These are phyloP conservation scores for Phlebiopsis gigantea DNA, from an alignment of 768 basidiomycete genomes.

Conservation along the genomic window DNA sequence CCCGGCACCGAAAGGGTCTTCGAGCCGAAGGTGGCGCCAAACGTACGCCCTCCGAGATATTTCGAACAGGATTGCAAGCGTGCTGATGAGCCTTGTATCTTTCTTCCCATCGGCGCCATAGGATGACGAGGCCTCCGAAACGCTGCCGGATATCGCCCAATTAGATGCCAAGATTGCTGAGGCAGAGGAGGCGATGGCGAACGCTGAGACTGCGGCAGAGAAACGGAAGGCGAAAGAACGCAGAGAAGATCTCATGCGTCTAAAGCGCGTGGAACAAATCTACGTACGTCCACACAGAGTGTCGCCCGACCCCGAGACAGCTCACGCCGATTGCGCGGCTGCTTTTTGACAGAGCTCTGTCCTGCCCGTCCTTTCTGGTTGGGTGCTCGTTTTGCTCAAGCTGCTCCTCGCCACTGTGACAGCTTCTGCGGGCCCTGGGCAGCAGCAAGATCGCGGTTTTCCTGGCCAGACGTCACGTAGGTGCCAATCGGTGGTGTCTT, in stretches of 20 bases:
- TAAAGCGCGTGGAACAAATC: slow-evolving; percentile 87
- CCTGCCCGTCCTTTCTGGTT: slow-evolving; percentile 78
- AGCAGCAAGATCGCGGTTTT: slow-evolving; percentile 65
- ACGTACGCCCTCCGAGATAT: slow-evolving; percentile 32
- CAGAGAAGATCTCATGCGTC: slow-evolving; percentile 76
- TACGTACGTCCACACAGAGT: slow-evolving; percentile 53
- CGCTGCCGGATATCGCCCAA: slow-evolving; percentile 66
- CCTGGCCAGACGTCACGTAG: slow-evolving; percentile 66
- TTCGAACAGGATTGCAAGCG: slow-evolving; percentile 10
- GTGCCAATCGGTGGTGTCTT: slow-evolving; percentile 13
- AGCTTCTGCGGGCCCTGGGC: slow-evolving; percentile 58
- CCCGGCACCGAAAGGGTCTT: slow-evolving; percentile 59
- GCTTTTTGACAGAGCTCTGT: slow-evolving; percentile 59
- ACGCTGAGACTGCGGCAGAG: slow-evolving; percentile 46
- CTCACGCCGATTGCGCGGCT: not conserved
- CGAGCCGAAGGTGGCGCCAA: slow-evolving; percentile 34
- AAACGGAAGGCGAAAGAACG: slow-evolving; percentile 60
- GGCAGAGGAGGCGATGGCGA: slow-evolving; percentile 44
- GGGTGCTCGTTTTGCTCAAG: slow-evolving; percentile 92
- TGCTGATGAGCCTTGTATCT: not conserved
- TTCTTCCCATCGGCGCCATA: not conserved
- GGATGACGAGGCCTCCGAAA: slow-evolving; percentile 60
- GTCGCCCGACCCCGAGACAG: not conserved
- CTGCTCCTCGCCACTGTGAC: slow-evolving; percentile 90
- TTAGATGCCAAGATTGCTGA: slow-evolving; percentile 74